phyloP scores from a whole-genome alignment of 2,329 filamentous ascomycete species.

The Geosmithia morbida region DNA sequence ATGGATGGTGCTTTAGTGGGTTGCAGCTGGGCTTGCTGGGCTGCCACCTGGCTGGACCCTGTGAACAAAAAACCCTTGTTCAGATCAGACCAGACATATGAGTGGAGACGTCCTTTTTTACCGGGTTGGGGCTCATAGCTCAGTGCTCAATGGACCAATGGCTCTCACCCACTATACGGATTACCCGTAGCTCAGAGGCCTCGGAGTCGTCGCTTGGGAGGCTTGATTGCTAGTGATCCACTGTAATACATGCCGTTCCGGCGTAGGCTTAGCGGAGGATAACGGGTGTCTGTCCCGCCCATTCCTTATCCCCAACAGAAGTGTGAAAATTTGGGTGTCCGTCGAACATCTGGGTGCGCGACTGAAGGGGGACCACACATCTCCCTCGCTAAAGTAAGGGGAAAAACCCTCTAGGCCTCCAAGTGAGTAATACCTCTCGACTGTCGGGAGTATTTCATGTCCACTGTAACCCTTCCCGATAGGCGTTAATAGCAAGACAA shows the following conservation, averaged over 20 bases:
- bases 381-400: neutral
- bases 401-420: too few species aligned
- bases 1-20: neutral
- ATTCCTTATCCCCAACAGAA: slow-evolving; percentile 1
- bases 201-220: too few species aligned
- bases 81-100: neutral
- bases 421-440: too few species aligned
- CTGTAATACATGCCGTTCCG: too few species aligned
- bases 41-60: neutral
- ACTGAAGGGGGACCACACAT: neutral
- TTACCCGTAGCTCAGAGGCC: too few species aligned
- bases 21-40: neutral
- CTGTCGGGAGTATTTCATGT: too few species aligned
- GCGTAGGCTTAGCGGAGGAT: too few species aligned
- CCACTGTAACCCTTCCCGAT: too few species aligned
- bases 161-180: too few species aligned
- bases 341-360: neutral
- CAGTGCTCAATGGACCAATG: too few species aligned
- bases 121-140: too few species aligned
- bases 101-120: neutral
- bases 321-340: neutral
- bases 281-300: neutral
- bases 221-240: neutral
- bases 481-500: too few species aligned
- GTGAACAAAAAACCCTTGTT: neutral